Base-by-base conservation (phyloP, 495 filamentous ascomycete species). In the Aspergillus funiculosus region DNA sequence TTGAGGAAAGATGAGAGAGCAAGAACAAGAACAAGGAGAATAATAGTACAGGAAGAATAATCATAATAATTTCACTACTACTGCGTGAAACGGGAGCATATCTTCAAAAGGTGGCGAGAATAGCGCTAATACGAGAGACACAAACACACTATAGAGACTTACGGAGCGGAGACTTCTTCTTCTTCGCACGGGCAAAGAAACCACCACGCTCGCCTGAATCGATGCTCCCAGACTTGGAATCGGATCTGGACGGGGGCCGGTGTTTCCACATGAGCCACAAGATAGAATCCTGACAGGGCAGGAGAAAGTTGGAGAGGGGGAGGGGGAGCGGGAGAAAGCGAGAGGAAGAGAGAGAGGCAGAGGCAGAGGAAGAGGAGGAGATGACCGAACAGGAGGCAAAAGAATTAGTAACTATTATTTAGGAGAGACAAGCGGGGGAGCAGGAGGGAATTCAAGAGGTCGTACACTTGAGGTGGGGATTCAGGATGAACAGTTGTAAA, bases 231-330 rank as follows among this genome's bases (percentile, higher is more conserved):
- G 67, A 58, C 51, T 58, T 59, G 54, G 64, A 59, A 54, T 73
- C 67, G 52, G 63, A 67, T 67, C 63, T 67, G 62, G 67, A 60
- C 32, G 69, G 67, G 40, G 62, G 60, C 53, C 64, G 66, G 57
- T 61, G 64, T 62, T 70, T 72, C 68, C 70, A 71, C 68, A 73
- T 73, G 60, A 61, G 60, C 51, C 42, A 46, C 20, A 35, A 41
- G 41, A 51, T 39, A 45, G 49, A 50, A 32, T 50, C 48, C 51
- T 57, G 54, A 41, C 45, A 44, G 47, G 50, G 38, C 46, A 44
- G 40, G 52, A 53, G 38, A 46, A 41, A 42, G 41, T 48, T 32
- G 32, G 26, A 51, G 48, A 52, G 41, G 40, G 51, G 27, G 27
- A 25, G 29, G 41, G 46, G 46, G 51, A 43, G 43, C 42, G 28